phyloP scores from a whole-genome alignment of 768 basidiomycete species.

The Psilocybe tampanensis region DNA sequence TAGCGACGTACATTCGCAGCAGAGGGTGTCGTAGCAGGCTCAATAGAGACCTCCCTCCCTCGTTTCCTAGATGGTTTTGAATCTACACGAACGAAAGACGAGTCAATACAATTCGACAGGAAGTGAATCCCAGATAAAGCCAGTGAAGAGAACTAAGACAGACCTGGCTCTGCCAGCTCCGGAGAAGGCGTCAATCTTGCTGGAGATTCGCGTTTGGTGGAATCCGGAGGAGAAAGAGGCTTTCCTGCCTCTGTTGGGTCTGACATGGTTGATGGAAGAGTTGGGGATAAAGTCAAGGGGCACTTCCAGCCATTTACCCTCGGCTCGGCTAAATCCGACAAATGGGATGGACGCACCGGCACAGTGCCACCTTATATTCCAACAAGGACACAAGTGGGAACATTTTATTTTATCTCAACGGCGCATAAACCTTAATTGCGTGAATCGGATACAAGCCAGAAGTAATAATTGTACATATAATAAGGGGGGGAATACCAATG shows the following conservation, averaged over 20 bases:
- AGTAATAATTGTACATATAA: not conserved
- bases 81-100: constrained; percentile 29
- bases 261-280: constrained; percentile 28
- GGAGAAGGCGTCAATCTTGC: constrained; percentile 49
- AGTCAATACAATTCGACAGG: constrained; percentile 16
- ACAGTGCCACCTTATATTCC: not conserved
- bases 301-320: constrained; percentile 25
- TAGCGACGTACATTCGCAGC: constrained; percentile 36
- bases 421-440: not conserved
- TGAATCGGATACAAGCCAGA: not conserved
- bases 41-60: constrained; percentile 77
- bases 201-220: constrained; percentile 19
- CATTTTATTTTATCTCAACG: not conserved
- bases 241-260: constrained; percentile 18
- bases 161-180: constrained; percentile 46
- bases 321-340: constrained; percentile 42
- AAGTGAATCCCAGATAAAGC: constrained; percentile 18
- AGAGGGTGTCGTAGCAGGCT: constrained; percentile 59
- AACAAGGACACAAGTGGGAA: not conserved
- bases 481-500: not conserved
- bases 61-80: constrained; percentile 66
- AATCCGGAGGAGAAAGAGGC: constrained; percentile 15
- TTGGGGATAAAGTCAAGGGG: constrained; percentile 22
- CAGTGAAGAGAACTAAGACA: constrained; percentile 18
- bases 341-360: not conserved